phyloP scores from a whole-genome alignment of 2,329 filamentous ascomycete species.

The Onygena corvina region DNA sequence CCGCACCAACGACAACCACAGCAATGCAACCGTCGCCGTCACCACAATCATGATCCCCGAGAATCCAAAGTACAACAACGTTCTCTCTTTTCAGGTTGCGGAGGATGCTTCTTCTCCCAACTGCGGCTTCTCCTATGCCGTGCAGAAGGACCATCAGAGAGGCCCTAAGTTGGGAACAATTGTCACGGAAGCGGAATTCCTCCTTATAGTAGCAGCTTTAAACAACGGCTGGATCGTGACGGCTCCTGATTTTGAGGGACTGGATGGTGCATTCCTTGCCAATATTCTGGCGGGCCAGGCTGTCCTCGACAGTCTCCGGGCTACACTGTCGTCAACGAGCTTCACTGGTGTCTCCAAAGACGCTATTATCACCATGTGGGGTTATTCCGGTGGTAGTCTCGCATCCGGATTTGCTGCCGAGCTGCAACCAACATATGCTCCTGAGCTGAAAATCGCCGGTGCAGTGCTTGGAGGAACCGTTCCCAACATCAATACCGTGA shows the following conservation, averaged over 20 bases:
- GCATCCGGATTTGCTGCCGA: constrained; percentile 42
- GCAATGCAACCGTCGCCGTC: constrained; percentile 29
- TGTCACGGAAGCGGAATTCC: constrained; percentile 27
- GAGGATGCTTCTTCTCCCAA: constrained; percentile 22
- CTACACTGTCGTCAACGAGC: constrained; percentile 23
- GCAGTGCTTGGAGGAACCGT: constrained; percentile 41
- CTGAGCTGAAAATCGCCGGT: constrained; percentile 39
- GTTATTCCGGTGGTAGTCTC: constrained; percentile 45
- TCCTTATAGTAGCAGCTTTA: constrained; percentile 29
- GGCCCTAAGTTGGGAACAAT: constrained; percentile 25
- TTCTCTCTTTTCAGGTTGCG: constrained; percentile 36
- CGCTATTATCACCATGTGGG: constrained; percentile 38
- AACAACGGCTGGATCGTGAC: constrained; percentile 38
- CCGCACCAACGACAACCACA: constrained; percentile 29
- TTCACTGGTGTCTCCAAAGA: constrained; percentile 24
- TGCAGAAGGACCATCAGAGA: constrained; percentile 29
- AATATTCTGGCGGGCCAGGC: constrained; percentile 35
- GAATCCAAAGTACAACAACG: constrained; percentile 21
- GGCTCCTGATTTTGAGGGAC: constrained; percentile 39
- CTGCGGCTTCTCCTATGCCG: constrained; percentile 21
- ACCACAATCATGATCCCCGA: constrained; percentile 32
- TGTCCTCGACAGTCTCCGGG: constrained; percentile 35
- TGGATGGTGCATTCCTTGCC: constrained; percentile 33
- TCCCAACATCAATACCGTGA: constrained; percentile 30
- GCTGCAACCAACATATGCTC: constrained; percentile 40